Percentiles rank a stretch among this genome's conserved stretches.
phyloP scores from a whole-genome alignment of 2,329 filamentous ascomycete genomes.

The Paecilomyces fulvus region DNA sequence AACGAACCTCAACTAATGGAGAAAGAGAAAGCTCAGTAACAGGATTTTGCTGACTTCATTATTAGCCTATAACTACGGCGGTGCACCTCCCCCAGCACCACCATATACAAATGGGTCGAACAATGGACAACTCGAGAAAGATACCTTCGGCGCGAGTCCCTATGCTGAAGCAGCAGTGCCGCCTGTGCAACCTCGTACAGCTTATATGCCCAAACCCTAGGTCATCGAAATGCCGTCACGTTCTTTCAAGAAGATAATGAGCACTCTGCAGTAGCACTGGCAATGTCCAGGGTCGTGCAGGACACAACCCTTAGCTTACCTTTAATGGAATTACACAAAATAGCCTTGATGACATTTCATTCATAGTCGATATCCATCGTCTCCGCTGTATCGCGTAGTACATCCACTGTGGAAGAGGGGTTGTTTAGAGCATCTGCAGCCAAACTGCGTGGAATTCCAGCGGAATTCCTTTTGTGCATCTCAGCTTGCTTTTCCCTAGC shows the following conservation, averaged over 20 bases:
- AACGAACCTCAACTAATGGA: background rate
- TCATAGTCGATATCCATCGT: background rate
- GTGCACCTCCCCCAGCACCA: background rate
- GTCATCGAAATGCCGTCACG: background rate
- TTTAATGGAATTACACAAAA: background rate
- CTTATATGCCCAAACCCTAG: background rate
- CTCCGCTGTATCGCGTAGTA: background rate
- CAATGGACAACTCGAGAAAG: background rate
- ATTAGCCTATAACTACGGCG: background rate
- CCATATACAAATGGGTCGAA: background rate
- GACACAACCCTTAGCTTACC: background rate
- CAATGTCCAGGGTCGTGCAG: background rate
- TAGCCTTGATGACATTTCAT: background rate
- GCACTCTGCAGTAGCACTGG: background rate
- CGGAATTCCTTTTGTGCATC: constrained; percentile 13
- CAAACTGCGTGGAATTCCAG: background rate
- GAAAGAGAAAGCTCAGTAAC: background rate
- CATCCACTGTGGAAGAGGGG: background rate
- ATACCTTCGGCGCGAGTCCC: background rate
- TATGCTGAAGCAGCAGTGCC: background rate
- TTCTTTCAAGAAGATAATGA: background rate
- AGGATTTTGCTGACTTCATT: background rate
- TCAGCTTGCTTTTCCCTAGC: constrained; percentile 52
- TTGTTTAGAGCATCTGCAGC: background rate
- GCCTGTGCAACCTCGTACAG: background rate